A percentile compares a stretch with the other conserved stretches of the same genome.
These are phyloP conservation scores for Ilex aquifolium DNA, from an alignment of 257 asterid species.

Conservation along the genomic window DNA sequence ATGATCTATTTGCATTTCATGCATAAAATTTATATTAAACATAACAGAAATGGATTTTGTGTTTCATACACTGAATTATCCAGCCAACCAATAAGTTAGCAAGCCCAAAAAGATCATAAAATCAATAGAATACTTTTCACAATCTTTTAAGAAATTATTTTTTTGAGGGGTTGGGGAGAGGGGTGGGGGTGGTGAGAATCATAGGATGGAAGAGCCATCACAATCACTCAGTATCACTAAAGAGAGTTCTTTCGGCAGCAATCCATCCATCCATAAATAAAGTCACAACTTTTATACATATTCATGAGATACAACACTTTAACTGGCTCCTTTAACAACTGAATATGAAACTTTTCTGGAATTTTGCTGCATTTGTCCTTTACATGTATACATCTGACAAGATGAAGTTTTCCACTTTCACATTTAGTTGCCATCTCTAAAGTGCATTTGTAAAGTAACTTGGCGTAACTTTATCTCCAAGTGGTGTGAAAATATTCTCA, in stretches of 20 bases:
- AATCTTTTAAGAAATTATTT: conserved; percentile 6
- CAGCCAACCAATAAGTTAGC: too few relatives aligned
- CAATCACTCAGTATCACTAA: conserved; percentile 15
- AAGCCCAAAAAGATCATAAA: too few relatives aligned
- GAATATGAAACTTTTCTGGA: background rate
- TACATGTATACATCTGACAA: background rate
- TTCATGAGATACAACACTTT: background rate
- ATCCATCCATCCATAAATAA: conserved; percentile 6
- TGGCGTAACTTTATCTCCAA: too few relatives aligned
- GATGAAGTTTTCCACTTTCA: too few relatives aligned
- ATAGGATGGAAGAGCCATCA: conserved; percentile 3
- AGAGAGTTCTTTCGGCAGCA: conserved; percentile 4
- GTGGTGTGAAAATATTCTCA: too few relatives aligned
- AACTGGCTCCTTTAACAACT: background rate
- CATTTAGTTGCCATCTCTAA: too few relatives aligned
- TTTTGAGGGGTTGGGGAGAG: background rate
- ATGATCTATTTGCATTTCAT: too few relatives aligned
- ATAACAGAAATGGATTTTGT: too few relatives aligned
- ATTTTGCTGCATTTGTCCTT: background rate
- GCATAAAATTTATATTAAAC: too few relatives aligned
- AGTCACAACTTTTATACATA: conserved; percentile 11
- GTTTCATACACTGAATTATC: too few relatives aligned
- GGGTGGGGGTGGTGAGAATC: conserved; percentile 1
- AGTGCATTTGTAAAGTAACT: too few relatives aligned
- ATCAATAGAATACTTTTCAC: too few relatives aligned